Conservation (phyloP, 192 early-diverging fungal species). For the Coemansia sp. region DNA sequence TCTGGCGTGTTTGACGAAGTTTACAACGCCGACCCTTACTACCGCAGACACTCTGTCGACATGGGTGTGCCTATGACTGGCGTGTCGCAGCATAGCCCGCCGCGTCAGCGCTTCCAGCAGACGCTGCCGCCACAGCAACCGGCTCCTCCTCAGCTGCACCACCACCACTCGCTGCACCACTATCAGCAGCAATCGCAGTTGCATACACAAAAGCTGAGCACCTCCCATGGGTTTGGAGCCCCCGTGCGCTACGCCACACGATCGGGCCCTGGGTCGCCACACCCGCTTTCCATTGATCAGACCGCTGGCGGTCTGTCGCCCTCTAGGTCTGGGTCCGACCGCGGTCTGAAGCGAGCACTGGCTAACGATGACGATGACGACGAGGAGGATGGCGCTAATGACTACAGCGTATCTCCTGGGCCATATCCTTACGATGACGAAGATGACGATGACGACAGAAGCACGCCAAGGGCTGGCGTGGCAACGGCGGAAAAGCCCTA, state of each 20-base stretch:
- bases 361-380: slow-evolving; percentile 12
- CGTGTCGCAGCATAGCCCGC: slow-evolving; percentile 22
- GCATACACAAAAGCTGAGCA: neutral
- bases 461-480: slow-evolving; percentile 22
- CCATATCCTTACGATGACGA: slow-evolving; percentile 9
- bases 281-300: slow-evolving; percentile 35
- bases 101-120: slow-evolving; percentile 23
- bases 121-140: slow-evolving; percentile 9
- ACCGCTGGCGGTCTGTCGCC: slow-evolving; percentile 32
- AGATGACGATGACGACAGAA: neutral
- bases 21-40: slow-evolving; percentile 31
- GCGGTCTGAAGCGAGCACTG: slow-evolving; percentile 29
- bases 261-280: slow-evolving; percentile 32
- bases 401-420: slow-evolving; percentile 7
- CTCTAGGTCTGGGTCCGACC: slow-evolving; percentile 17
- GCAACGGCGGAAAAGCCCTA: slow-evolving; percentile 56
- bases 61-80: slow-evolving; percentile 33
- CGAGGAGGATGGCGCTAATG: slow-evolving; percentile 26
- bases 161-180: slow-evolving; percentile 1
- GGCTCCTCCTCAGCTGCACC: slow-evolving; percentile 13
- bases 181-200: slow-evolving; percentile 5
- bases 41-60: slow-evolving; percentile 50
- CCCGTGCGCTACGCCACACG: slow-evolving; percentile 15
- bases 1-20: slow-evolving; percentile 42
- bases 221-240: slow-evolving; percentile 2